A percentile compares a stretch with the other conserved stretches of the same genome.
phyloP scores from a whole-genome alignment of 495 filamentous ascomycete species.

The Parachaetomium inaequale region DNA sequence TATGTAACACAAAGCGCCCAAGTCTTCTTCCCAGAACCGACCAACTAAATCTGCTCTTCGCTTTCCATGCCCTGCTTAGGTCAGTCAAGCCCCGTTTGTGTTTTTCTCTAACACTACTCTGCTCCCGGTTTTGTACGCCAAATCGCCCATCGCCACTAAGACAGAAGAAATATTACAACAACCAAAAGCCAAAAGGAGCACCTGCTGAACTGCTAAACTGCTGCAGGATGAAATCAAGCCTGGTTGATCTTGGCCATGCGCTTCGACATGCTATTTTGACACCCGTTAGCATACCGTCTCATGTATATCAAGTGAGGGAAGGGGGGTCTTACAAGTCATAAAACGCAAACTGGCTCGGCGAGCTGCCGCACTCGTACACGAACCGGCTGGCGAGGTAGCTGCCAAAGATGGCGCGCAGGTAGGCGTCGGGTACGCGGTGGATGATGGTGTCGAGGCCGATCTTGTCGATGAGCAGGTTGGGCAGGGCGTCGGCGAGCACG shows the following conservation, averaged over 20 bases:
- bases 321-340: conserved; percentile 82
- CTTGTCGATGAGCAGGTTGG: conserved; percentile 77
- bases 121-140: conserved; percentile 3
- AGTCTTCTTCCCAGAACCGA: too few relatives aligned
- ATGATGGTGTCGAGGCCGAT: conserved; percentile 87
- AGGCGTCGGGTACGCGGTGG: conserved; percentile 82
- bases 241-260: conserved; percentile 39
- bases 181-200: neutral
- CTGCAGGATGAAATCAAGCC: neutral
- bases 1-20: conserved; percentile 1
- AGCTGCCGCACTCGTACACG: conserved; percentile 90
- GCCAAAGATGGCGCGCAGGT: conserved; percentile 92
- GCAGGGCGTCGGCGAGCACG: conserved; percentile 82
- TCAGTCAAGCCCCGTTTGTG: too few relatives aligned
- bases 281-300: conserved; percentile 26
- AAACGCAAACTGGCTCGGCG: conserved; percentile 94
- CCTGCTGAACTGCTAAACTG: neutral
- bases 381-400: conserved; percentile 92
- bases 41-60: neutral
- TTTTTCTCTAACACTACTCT: conserved; percentile 1
- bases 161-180: neutral
- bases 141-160: neutral
- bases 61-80: neutral
- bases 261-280: conserved; percentile 46
- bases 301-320: neutral